Evolutionary conservation across 1,284 basidiomycete genomes (phyloP), one percentile per base, ranked within the genome.

Genomic region (Pisolithus thermaeus): DNA sequence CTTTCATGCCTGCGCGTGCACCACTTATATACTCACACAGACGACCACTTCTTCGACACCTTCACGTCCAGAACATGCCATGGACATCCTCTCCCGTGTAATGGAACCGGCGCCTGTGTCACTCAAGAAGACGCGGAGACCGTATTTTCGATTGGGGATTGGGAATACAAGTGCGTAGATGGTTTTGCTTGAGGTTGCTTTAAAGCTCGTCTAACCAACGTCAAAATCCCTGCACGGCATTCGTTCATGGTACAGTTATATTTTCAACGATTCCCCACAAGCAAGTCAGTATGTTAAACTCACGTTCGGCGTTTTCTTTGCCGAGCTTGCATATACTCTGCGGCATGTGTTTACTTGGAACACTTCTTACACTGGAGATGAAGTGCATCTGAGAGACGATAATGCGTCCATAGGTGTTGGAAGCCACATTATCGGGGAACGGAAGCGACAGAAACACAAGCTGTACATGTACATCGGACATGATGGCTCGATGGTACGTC

Each of bases 401-500:
- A 14, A 35, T 14, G 5, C 30, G 11, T 9, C 3, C 9, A 30
- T 9, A 4, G 30, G 12, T 35, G 12, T 35, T 4, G 12, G 11
- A 35, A 35, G 30, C 50, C 58, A 9, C 54, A 58, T 16, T 70
- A 56, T 51, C 56, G 45, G 16, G 47, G 52, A 1, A 72, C 69
- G 1, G 50, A 55, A 12, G 73, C 75, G 46, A 57, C 59, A 1
- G 6, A 11, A 8, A 14, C 62, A 70, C 61, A 76, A 72, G 52
- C 49, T 76, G 28, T 65, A 65, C 35, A 68, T 79, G 51, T 75
- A 76, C 47, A 71, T 79, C 8, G 78, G 75, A 4, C 78, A 79
- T 51, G 77, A 79, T 52, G 75, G 77, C 4, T 71, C 74, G 6
- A 74, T 79, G 70, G 71, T 79, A 48, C 70, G 77, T 28, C 72